Conservation (phyloP, 129 eudicot genomes). For the Ambrosia artemisiifolia region DNA sequence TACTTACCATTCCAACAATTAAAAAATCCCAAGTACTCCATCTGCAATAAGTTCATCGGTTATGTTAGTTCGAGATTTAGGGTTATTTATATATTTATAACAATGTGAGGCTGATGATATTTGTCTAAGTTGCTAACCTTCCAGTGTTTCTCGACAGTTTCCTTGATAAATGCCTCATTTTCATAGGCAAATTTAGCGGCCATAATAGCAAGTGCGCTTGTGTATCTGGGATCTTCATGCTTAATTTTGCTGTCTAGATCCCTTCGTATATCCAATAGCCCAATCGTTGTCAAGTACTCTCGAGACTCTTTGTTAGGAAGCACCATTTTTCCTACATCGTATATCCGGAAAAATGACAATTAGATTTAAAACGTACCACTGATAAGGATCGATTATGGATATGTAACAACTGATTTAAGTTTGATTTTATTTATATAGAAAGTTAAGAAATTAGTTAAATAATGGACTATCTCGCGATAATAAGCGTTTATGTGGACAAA, state of each 20-base stretch:
- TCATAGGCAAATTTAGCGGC: conserved; percentile 75
- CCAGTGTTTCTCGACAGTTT: conserved; percentile 47
- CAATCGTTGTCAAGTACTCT: conserved; percentile 24
- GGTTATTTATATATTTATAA: not conserved
- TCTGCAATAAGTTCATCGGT: not conserved
- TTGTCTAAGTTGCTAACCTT: conserved; percentile 35
- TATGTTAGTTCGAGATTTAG: not conserved
- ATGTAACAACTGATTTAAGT: too few species aligned
- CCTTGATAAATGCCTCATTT: conserved; percentile 41
- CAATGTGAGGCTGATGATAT: not conserved
- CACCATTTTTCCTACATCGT: conserved; percentile 28
- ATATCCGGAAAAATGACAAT: not conserved
- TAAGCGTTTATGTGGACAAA: too few species aligned
- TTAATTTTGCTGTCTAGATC: conserved; percentile 40
- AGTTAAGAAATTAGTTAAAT: too few species aligned
- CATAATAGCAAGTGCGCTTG: conserved; percentile 48
- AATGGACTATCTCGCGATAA: too few species aligned
- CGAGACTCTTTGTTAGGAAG: conserved; percentile 34
- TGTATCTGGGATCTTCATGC: conserved; percentile 45
- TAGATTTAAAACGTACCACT: too few species aligned
- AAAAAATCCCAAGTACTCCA: not conserved
- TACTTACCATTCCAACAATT: not conserved
- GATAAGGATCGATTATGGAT: too few species aligned
- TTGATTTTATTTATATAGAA: too few species aligned
- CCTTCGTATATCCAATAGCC: conserved; percentile 30